phyloP scores from a whole-genome alignment of 108 stramenopile species.

The Schizochytrium sp. region DNA sequence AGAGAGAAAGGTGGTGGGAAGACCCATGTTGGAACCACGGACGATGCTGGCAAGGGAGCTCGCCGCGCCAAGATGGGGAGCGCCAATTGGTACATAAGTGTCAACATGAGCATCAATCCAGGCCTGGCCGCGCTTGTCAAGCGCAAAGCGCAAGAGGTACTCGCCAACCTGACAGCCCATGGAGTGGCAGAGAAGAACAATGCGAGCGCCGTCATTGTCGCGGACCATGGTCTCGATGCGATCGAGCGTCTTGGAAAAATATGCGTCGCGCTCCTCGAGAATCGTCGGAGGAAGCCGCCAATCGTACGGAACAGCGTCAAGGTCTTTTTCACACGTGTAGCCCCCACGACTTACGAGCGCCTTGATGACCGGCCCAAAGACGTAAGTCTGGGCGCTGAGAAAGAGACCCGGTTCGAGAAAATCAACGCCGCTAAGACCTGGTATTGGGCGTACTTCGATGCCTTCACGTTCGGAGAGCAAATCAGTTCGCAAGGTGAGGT shows the following conservation, averaged over 20 bases:
- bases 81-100: constrained; percentile 53
- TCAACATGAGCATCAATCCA: constrained; percentile 52
- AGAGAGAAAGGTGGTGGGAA: constrained; percentile 43
- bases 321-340: constrained; percentile 29
- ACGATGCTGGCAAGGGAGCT: constrained; percentile 40
- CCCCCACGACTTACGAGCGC: constrained; percentile 23
- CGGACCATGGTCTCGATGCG: constrained; percentile 28
- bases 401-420: constrained; percentile 31
- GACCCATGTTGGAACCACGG: constrained; percentile 54
- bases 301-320: constrained; percentile 43
- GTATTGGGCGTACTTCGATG: constrained; percentile 28
- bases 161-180: constrained; percentile 32
- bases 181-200: constrained; percentile 37
- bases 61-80: constrained; percentile 54
- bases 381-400: constrained; percentile 22
- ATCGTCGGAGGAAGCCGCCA: constrained; percentile 37
- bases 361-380: constrained; percentile 39
- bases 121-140: constrained; percentile 29
- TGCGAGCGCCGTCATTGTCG: constrained; percentile 23
- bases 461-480: constrained; percentile 21
- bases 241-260: constrained; percentile 37
- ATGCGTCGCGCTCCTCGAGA: constrained; percentile 34
- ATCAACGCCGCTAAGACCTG: constrained; percentile 38
- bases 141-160: constrained; percentile 36
- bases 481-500: constrained; percentile 24